These are phyloP conservation scores for Fusarium verticillioides DNA, from an alignment of 2,329 filamentous ascomycete genomes.

Conservation along the genomic window DNA sequence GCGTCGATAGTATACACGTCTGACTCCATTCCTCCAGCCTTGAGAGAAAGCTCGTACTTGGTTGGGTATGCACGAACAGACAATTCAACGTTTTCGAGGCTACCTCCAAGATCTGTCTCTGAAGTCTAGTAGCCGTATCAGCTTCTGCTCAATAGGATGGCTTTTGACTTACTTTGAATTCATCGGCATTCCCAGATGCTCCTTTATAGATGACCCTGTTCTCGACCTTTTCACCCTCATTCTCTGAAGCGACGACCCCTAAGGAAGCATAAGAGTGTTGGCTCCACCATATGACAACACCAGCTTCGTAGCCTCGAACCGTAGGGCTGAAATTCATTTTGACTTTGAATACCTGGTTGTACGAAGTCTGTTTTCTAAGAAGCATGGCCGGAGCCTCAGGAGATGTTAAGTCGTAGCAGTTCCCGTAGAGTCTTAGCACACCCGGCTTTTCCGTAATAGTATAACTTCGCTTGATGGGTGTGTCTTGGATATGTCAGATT, in stretches of 20 bases:
- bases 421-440: slow-evolving; percentile 61
- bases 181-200: background rate
- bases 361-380: slow-evolving; percentile 63
- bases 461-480: slow-evolving; percentile 50
- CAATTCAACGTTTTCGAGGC: background rate
- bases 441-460: slow-evolving; percentile 57
- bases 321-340: slow-evolving; percentile 59
- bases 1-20: background rate
- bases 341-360: slow-evolving; percentile 54
- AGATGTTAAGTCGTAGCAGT: slow-evolving; percentile 61
- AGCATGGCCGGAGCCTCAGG: slow-evolving; percentile 64
- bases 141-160: rapidly evolving
- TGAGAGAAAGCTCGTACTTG: slow-evolving; percentile 8
- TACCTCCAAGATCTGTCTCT: background rate
- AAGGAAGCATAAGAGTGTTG: slow-evolving; percentile 54
- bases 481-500: slow-evolving; percentile 25
- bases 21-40: background rate
- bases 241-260: slow-evolving; percentile 26
- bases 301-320: slow-evolving; percentile 60
- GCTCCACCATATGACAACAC: slow-evolving; percentile 65
- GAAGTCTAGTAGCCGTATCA: background rate
- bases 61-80: background rate
- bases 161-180: slow-evolving; percentile 7
- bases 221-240: background rate
- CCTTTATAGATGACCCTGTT: slow-evolving; percentile 5